phyloP scores from a whole-genome alignment of 2,329 filamentous ascomycete species.

The Paecilomyces fulvus region DNA sequence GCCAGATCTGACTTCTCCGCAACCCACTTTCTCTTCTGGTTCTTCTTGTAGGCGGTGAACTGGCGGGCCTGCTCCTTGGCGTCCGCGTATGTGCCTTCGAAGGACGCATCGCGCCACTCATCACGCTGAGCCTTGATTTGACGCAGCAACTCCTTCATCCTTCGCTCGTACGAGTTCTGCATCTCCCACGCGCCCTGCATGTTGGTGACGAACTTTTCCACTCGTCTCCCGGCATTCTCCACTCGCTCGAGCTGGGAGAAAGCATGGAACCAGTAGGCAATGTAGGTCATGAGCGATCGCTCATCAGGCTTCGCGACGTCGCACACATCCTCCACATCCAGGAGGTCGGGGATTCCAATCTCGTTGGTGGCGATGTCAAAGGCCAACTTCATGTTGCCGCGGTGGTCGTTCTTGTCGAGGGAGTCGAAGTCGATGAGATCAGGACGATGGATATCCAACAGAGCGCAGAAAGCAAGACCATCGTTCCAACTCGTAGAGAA shows the following conservation, averaged over 20 bases:
- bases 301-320: constrained; percentile 95
- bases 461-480: constrained; percentile 88
- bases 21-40: constrained; percentile 88
- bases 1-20: constrained; percentile 95
- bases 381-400: constrained; percentile 94
- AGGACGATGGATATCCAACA: constrained; percentile 92
- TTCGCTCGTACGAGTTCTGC: constrained; percentile 89
- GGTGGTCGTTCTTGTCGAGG: constrained; percentile 87
- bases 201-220: constrained; percentile 97
- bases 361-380: constrained; percentile 95
- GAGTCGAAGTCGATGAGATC: constrained; percentile 96
- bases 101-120: constrained; percentile 69
- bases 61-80: constrained; percentile 77
- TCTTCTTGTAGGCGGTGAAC: constrained; percentile 84
- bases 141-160: constrained; percentile 74
- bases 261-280: constrained; percentile 99
- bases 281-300: constrained; percentile 96
- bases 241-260: constrained; percentile 99
- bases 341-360: constrained; percentile 89
- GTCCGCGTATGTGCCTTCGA: constrained; percentile 86
- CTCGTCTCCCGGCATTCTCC: constrained; percentile 88
- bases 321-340: constrained; percentile 97
- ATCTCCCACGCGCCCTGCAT: constrained; percentile 99
- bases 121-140: constrained; percentile 65
- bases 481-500: constrained; percentile 97